Base-by-base conservation (phyloP, 495 filamentous ascomycete species). In the Trichoderma virens region DNA sequence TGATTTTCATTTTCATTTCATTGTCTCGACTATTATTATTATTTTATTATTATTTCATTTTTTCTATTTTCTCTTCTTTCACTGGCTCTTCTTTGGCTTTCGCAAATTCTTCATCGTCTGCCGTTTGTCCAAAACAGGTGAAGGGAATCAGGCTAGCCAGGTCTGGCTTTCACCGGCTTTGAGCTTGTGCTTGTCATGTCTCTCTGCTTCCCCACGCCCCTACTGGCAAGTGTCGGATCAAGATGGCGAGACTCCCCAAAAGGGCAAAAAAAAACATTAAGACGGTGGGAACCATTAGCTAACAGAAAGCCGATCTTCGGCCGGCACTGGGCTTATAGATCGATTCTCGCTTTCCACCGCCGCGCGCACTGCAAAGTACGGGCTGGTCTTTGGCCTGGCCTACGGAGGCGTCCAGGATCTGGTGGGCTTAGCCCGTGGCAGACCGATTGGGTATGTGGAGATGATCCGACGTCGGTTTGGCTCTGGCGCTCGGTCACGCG, bases 391-490 rank as follows among this genome's bases (percentile, higher is more conserved):
- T 56, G 92, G 93, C n/a, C 66, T 96, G 3, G 81, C 75, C 27
- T 97, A 90, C 77, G 94, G 94, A 41, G 77, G 96, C 35, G 67
- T 85, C 54, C 93, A 98, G 75, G 94, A 96, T 27, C 0, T 70
- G 8, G 9, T 71, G 35, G 70, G 69, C 20, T 30, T 83, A 25
- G 69, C 81, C 30, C 87, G 84, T 70, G 92, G 92, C 38, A 85
- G 89, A 63, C 81, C 79, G 61, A 81, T 90, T 39, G 80, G 83
- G 7, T 94, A 93, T 70, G 73, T 94, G 64, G 85, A 92, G 20
- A 90, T 85, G 66, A 66, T 90, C 27, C 71, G 84, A 62, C 66
- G 63, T 16, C 65, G 59, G n/a, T 62, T 74, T 51, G 47, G 60
- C 14, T 39, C 60, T 51, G 47, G 60, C 14, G 20, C 60, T 61